Evolutionary conservation across 768 basidiomycete genomes (phyloP).

Genomic region (Lepiota venenata): DNA sequence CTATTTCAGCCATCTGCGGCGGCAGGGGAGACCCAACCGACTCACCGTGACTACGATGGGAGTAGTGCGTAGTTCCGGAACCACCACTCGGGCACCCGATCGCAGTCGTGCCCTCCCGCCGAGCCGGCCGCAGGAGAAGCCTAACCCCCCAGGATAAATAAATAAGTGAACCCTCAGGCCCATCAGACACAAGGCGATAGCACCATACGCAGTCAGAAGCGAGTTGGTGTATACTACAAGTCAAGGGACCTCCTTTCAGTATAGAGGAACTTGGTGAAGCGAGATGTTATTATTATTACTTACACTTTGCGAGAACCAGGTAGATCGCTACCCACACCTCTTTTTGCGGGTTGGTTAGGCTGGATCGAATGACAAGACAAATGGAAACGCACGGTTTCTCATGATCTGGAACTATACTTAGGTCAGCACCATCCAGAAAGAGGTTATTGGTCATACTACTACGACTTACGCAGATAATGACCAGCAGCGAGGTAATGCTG

Average conservation of each 20-base stretch:
- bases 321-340: conserved; percentile 26
- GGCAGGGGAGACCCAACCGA: too few species aligned
- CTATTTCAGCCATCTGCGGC: not conserved
- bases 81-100: not conserved
- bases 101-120: not conserved
- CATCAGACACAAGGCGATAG: not conserved
- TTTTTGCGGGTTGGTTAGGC: not conserved
- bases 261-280: too few species aligned
- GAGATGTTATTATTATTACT: not conserved
- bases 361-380: not conserved
- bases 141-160: not conserved
- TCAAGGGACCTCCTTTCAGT: not conserved
- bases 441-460: not conserved
- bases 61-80: not conserved
- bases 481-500: conserved; percentile 21
- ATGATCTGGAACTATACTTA: conserved; percentile 21
- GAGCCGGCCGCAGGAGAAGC: not conserved
- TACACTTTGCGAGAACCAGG: conserved; percentile 22
- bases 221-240: conserved; percentile 29
- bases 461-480: conserved; percentile 19
- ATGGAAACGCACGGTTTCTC: conserved; percentile 14
- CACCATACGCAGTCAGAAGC: conserved; percentile 17
- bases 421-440: not conserved
- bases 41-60: conserved; percentile 1
- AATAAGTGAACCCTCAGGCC: not conserved